A percentile compares a stretch with the other conserved stretches of the same genome.
Evolutionary conservation across 768 basidiomycete genomes (phyloP).

Genomic region (Tephrocybe sp.): DNA sequence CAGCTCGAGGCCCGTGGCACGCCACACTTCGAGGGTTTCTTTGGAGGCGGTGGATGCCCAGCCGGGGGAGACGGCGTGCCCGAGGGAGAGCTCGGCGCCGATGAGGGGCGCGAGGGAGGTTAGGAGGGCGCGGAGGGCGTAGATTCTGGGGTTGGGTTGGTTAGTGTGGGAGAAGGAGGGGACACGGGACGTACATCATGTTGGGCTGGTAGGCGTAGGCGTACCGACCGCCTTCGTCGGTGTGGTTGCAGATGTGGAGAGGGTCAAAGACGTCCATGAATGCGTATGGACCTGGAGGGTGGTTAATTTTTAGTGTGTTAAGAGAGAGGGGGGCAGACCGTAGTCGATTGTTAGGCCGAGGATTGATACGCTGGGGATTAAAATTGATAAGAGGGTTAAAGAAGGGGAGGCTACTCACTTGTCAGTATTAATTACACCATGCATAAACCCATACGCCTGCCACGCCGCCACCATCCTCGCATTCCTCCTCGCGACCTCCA

Average conservation of each 20-base stretch:
- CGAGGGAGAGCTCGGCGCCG: slow-evolving; percentile 71
- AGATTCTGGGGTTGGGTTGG: slow-evolving; percentile 49
- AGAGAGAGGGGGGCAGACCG: slow-evolving; percentile 33
- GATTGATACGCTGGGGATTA: slow-evolving; percentile 59
- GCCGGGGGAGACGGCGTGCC: slow-evolving; percentile 50
- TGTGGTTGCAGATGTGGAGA: slow-evolving; percentile 89
- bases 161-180: neutral
- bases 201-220: slow-evolving; percentile 77
- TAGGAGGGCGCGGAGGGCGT: slow-evolving; percentile 77
- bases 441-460: slow-evolving; percentile 96
- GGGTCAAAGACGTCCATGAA: slow-evolving; percentile 94
- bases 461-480: slow-evolving; percentile 93
- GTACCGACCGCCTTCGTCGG: slow-evolving; percentile 77
- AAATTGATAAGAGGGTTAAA: neutral
- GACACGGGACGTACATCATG: slow-evolving; percentile 60
- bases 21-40: slow-evolving; percentile 65
- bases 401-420: slow-evolving; percentile 47
- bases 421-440: slow-evolving; percentile 97
- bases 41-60: slow-evolving; percentile 61
- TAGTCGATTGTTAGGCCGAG: slow-evolving; percentile 80
- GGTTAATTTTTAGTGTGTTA: neutral
- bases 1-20: slow-evolving; percentile 51
- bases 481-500: slow-evolving; percentile 82
- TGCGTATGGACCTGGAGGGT: slow-evolving; percentile 71
- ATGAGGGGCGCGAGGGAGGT: slow-evolving; percentile 81